Percentiles rank a stretch among this genome's conserved stretches.
Evolutionary conservation across 1,284 basidiomycete species (phyloP).

Genomic region (Cystobasidiaceae sp.): DNA sequence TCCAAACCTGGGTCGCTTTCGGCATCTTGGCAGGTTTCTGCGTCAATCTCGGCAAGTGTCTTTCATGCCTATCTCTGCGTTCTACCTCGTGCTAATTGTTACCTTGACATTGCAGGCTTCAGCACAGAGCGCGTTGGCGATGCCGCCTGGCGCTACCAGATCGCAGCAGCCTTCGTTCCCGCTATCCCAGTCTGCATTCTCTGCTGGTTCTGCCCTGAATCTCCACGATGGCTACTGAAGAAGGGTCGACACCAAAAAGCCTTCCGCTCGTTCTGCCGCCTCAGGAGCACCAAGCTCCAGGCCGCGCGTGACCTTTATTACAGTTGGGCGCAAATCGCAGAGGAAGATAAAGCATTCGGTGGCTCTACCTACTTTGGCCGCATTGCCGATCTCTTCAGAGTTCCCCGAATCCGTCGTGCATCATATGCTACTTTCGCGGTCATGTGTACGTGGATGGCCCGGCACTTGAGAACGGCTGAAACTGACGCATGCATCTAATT

Average conservation of each 20-base stretch:
- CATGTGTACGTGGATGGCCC: constrained; percentile 52
- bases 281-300: constrained; percentile 63
- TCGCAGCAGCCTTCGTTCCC: constrained; percentile 51
- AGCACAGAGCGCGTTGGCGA: background rate
- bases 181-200: constrained; percentile 49
- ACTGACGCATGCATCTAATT: constrained; percentile 46
- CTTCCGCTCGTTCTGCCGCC: constrained; percentile 58
- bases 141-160: constrained; percentile 49
- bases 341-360: constrained; percentile 57
- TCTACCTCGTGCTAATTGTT: too few relatives aligned
- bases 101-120: background rate
- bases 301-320: constrained; percentile 61
- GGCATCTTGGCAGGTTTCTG: too few relatives aligned
- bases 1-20: constrained; percentile 10
- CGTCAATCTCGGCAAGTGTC: too few relatives aligned
- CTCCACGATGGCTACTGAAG: constrained; percentile 67
- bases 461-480: background rate
- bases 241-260: constrained; percentile 64
- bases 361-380: constrained; percentile 47
- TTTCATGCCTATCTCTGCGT: too few relatives aligned
- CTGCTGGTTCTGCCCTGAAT: constrained; percentile 49
- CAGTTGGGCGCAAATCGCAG: constrained; percentile 62
- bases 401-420: constrained; percentile 68
- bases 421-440: constrained; percentile 61
- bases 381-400: constrained; percentile 54